Conservation (phyloP, 1,284 basidiomycete genomes). For the Sphaerobolus stellatus region DNA sequence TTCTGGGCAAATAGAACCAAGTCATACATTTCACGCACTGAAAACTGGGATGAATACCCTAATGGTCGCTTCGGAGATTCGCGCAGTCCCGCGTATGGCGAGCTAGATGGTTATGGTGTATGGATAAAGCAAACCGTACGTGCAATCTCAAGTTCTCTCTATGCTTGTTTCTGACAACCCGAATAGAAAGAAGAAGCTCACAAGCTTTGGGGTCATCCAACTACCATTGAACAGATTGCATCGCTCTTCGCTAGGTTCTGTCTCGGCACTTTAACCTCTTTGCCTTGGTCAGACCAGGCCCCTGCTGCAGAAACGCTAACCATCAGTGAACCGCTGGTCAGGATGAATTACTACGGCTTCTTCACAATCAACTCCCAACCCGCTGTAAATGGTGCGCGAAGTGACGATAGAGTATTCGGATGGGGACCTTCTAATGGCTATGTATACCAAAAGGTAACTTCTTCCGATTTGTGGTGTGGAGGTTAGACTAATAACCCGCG, state of each 20-base stretch:
- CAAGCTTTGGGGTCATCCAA: conserved; percentile 86
- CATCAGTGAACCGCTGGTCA: conserved; percentile 78
- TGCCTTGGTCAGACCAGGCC: conserved; percentile 96
- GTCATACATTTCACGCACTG: conserved; percentile 89
- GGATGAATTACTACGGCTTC: conserved; percentile 89
- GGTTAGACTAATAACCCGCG: conserved; percentile 8
- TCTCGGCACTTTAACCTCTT: conserved; percentile 62
- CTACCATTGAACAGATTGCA: conserved; percentile 63
- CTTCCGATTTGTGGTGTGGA: conserved; percentile 3
- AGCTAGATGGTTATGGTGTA: conserved; percentile 93
- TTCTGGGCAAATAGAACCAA: conserved; percentile 94
- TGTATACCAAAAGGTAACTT: conserved; percentile 88
- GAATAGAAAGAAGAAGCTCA: conserved; percentile 78
- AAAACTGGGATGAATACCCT: conserved; percentile 99
- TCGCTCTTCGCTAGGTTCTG: conserved; percentile 84
- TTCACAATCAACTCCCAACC: conserved; percentile 98
- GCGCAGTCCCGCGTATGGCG: conserved; percentile 95
- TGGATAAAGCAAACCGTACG: conserved; percentile 79
- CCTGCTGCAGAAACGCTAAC: conserved; percentile 83
- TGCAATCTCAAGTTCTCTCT: conserved; percentile 14
- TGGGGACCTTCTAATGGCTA: conserved; percentile 96
- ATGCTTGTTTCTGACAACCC: conserved; percentile 23
- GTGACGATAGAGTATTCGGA: conserved; percentile 85
- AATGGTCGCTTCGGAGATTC: conserved; percentile 98
- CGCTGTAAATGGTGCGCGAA: conserved; percentile 89